A percentile compares a stretch with the other conserved stretches of the same genome.
These are phyloP conservation scores for Thelephora ganbajun DNA, from an alignment of 768 basidiomycete species.

Conservation along the genomic window DNA sequence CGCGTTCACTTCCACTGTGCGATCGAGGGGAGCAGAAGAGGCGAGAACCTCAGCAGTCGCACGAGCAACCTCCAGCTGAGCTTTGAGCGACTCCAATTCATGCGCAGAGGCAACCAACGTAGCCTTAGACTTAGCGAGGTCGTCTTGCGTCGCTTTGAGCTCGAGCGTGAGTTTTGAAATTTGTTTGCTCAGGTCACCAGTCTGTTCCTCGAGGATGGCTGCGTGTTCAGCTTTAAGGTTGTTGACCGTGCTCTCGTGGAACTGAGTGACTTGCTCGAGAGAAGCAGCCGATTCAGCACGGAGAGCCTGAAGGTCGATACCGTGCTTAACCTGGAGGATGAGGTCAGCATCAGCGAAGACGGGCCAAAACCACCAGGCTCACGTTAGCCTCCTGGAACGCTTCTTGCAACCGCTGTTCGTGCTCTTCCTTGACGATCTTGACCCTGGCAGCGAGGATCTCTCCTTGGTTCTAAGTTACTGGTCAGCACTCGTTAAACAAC, in stretches of 20 bases:
- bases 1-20: slow-evolving; percentile 37
- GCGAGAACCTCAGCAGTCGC: slow-evolving; percentile 24
- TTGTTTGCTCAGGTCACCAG: slow-evolving; percentile 46
- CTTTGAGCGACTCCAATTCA: slow-evolving; percentile 42
- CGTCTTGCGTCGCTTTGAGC: slow-evolving; percentile 75
- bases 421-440: slow-evolving; percentile 50
- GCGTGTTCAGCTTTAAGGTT: slow-evolving; percentile 52
- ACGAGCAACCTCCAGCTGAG: slow-evolving; percentile 53
- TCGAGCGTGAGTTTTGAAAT: slow-evolving; percentile 50
- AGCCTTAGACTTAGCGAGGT: slow-evolving; percentile 63
- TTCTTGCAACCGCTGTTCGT: slow-evolving; percentile 44
- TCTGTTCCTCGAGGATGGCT: slow-evolving; percentile 41
- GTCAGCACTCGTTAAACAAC: slow-evolving; percentile 1
- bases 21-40: slow-evolving; percentile 17
- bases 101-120: slow-evolving; percentile 34
- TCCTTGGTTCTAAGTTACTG: slow-evolving; percentile 44
- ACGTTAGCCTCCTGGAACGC: slow-evolving; percentile 75
- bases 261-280: slow-evolving; percentile 52
- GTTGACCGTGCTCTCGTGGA: slow-evolving; percentile 47
- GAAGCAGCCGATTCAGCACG: slow-evolving; percentile 51
- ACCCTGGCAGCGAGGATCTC: slow-evolving; percentile 53
- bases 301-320: slow-evolving; percentile 55
- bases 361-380: slow-evolving; percentile 6
- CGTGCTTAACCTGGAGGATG: slow-evolving; percentile 48
- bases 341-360: slow-evolving; percentile 3